Conservation (phyloP, 2,329 filamentous ascomycete genomes). For the Nannizzia gypsea region DNA sequence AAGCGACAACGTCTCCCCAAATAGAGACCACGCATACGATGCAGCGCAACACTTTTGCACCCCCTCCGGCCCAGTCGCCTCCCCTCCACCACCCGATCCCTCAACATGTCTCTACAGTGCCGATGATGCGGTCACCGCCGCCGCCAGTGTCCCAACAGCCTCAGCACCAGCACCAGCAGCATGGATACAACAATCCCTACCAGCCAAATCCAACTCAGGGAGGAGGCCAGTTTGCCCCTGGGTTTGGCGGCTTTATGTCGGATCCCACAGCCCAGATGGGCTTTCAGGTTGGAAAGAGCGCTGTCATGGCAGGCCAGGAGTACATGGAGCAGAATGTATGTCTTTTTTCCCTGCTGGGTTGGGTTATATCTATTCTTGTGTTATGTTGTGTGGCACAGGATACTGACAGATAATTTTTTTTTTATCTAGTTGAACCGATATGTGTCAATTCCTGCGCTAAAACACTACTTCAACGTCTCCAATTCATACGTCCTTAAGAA, state of each 20-base stretch:
- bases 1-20: neutral
- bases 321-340: conserved; percentile 90
- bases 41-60: conserved; percentile 76
- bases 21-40: conserved; percentile 37
- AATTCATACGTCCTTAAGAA: conserved; percentile 95
- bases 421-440: conserved; percentile 58
- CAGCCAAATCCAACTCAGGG: conserved; percentile 34
- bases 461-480: conserved; percentile 99
- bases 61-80: conserved; percentile 64
- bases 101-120: conserved; percentile 95
- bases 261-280: conserved; percentile 92
- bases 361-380: neutral
- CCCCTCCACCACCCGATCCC: conserved; percentile 94
- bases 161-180: neutral
- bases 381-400: neutral
- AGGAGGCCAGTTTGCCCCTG: conserved; percentile 36
- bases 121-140: conserved; percentile 89
- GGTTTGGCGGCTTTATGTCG: conserved; percentile 87
- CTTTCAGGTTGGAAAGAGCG: conserved; percentile 84
- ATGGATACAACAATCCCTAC: conserved; percentile 39
- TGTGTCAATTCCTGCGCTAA: conserved; percentile 82
- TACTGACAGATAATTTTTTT: conserved; percentile 5
- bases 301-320: conserved; percentile 82
- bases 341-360: neutral
- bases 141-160: conserved; percentile 63